Percentiles rank a stretch among this genome's conserved stretches.
Conservation (phyloP, 2,329 filamentous ascomycete genomes). For the Fusarium sp. region DNA sequence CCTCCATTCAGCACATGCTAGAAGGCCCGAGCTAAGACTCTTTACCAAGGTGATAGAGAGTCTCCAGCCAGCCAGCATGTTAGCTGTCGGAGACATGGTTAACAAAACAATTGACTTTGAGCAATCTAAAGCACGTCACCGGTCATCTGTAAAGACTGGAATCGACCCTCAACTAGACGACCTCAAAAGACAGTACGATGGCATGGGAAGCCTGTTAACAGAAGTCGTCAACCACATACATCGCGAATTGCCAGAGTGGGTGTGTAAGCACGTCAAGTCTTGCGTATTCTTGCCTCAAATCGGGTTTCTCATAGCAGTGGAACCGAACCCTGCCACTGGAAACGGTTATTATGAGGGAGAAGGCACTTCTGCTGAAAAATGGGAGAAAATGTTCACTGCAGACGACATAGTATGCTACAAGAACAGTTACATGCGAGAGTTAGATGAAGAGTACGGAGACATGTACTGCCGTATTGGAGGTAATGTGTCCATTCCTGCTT, state of each 20-base stretch:
- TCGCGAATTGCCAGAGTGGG: slow-evolving; percentile 69
- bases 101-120: slow-evolving; percentile 83
- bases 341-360: slow-evolving; percentile 72
- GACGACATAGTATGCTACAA: slow-evolving; percentile 85
- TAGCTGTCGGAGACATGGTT: slow-evolving; percentile 76
- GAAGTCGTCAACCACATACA: slow-evolving; percentile 74
- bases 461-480: slow-evolving; percentile 86
- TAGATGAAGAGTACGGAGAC: slow-evolving; percentile 86
- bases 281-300: slow-evolving; percentile 93
- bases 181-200: slow-evolving; percentile 81
- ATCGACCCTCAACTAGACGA: slow-evolving; percentile 80
- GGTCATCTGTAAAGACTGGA: slow-evolving; percentile 78
- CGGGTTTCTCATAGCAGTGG: slow-evolving; percentile 86
- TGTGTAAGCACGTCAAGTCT: slow-evolving; percentile 67
- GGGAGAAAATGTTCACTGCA: slow-evolving; percentile 82
- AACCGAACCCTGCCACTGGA: slow-evolving; percentile 61
- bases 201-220: slow-evolving; percentile 78
- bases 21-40: slow-evolving; percentile 3
- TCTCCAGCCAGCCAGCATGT: slow-evolving; percentile 69
- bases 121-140: slow-evolving; percentile 74
- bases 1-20: background rate
- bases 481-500: slow-evolving; percentile 51
- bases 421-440: slow-evolving; percentile 79
- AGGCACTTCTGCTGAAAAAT: slow-evolving; percentile 66
- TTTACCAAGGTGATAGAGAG: slow-evolving; percentile 64